Conservation (phyloP, 2,329 filamentous ascomycete species). For the Fusarium sp. region DNA sequence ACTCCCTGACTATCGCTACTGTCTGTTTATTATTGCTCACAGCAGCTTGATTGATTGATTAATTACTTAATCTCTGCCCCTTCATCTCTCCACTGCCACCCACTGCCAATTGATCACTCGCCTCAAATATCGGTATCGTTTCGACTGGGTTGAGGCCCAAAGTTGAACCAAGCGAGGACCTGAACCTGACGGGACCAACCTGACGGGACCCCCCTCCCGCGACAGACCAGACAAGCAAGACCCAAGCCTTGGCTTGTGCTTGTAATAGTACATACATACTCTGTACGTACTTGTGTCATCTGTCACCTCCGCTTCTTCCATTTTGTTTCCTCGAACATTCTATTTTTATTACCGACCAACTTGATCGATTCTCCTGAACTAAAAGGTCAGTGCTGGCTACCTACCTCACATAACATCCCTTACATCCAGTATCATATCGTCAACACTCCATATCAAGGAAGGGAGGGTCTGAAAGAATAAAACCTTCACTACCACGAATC, state of each 20-base stretch:
- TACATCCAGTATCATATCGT: too few relatives aligned
- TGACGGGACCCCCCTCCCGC: background rate
- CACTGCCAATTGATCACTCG: slow-evolving; percentile 4
- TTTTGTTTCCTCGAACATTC: slow-evolving; percentile 36
- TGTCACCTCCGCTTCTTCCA: slow-evolving; percentile 34
- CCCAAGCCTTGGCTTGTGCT: slow-evolving; percentile 9
- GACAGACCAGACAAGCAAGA: slow-evolving; percentile 5
- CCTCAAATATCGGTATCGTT: slow-evolving; percentile 26
- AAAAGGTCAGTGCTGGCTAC: slow-evolving; percentile 26
- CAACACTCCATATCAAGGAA: too few relatives aligned
- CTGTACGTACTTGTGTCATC: background rate
- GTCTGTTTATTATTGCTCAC: slow-evolving; percentile 6
- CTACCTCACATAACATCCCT: too few relatives aligned
- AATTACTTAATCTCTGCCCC: slow-evolving; percentile 11
- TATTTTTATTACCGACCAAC: slow-evolving; percentile 17
- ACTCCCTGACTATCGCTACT: slow-evolving; percentile 54
- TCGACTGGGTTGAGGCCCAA: slow-evolving; percentile 24
- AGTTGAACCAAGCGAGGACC: slow-evolving; percentile 33
- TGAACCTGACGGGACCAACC: slow-evolving; percentile 22
- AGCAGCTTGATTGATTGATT: slow-evolving; percentile 5
- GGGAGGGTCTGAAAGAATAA: slow-evolving; percentile 13
- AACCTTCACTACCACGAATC: slow-evolving; percentile 11
- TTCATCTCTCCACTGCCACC: slow-evolving; percentile 11
- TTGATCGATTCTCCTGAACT: slow-evolving; percentile 4
- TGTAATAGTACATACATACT: background rate